A percentile compares a stretch with the other conserved stretches of the same genome.
Conservation (phyloP, 73 alveolate species). For the Tetrahymena thermophila region DNA sequence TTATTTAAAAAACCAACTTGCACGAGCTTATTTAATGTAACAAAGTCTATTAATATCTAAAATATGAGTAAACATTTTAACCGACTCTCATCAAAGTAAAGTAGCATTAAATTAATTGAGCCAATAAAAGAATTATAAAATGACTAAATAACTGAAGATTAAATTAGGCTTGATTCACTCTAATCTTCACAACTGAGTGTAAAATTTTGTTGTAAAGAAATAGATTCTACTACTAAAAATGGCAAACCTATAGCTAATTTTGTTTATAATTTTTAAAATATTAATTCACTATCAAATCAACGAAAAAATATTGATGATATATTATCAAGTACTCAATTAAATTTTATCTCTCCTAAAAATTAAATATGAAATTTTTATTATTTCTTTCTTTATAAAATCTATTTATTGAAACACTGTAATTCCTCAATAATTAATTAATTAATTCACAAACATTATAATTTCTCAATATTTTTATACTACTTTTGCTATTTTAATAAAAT, state of each 20-base stretch:
- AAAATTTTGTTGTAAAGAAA: not conserved
- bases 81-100: not conserved
- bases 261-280: not conserved
- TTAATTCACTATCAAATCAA: too few relatives aligned
- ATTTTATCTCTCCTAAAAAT: too few relatives aligned
- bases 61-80: not conserved
- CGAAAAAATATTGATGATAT: not conserved
- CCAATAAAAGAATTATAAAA: not conserved
- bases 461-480: too few relatives aligned
- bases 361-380: too few relatives aligned
- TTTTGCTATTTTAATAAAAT: too few relatives aligned
- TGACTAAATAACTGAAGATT: not conserved
- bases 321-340: too few relatives aligned
- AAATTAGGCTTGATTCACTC: not conserved
- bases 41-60: not conserved
- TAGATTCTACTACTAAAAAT: not conserved
- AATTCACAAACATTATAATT: too few relatives aligned
- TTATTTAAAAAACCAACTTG: not conserved
- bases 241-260: not conserved
- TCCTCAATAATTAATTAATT: too few relatives aligned
- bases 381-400: too few relatives aligned
- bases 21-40: not conserved
- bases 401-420: too few relatives aligned
- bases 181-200: not conserved
- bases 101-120: not conserved